Base-by-base conservation (phyloP, 2,329 filamentous ascomycete genomes). In the Phialophora tarda region DNA sequence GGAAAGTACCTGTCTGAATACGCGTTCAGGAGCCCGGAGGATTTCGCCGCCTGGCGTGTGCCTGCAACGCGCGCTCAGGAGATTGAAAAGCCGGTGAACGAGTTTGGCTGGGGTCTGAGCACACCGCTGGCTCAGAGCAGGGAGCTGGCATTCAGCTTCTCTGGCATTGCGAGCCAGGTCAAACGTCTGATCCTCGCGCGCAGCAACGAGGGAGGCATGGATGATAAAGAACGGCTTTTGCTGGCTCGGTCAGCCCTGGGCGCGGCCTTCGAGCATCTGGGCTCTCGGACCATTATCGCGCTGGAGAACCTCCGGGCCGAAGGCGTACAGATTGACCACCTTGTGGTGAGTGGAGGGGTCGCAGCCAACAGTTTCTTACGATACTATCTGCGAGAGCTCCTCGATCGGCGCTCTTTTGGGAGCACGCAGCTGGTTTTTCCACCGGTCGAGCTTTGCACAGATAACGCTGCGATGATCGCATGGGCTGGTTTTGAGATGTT, bases 391-490 rank as follows among this genome's bases (percentile, higher is more conserved):
- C 79, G 81, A 1, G 77, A 76, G n/a, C 85, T 83, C 59, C 80
- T 97, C 50, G 84, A 89, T 69, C 85, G 82, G n/a, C 85, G 90
- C 51, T 91, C 91, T 0, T 89, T 87, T 74, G 74, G 75, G 0
- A 73, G 86, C 69, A 77, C 96, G 30, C 73, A 83, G 11, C 77
- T 97, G 7, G 79, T 89, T 32, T 91, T 90, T 63, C 94, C 95
- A n/a, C 93, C 93, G 2, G 78, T 86, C 10, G 82, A 83, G 50
- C 83, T 94, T 61, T 98, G 95, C 75, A 97, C 92, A 0, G 95
- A 99, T 75, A 98, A 99, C 78, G 95, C 95, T 12, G 92, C 93
- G 56, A 99, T 99, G 95, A 93, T 98, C 76, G 94, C 90, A 1
- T 98, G 95, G 94, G 84, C 93, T 0, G 95, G 90, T 0, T 85